Conservation (phyloP, 148 eudicot species). For the Heliamphora exappendiculata region DNA sequence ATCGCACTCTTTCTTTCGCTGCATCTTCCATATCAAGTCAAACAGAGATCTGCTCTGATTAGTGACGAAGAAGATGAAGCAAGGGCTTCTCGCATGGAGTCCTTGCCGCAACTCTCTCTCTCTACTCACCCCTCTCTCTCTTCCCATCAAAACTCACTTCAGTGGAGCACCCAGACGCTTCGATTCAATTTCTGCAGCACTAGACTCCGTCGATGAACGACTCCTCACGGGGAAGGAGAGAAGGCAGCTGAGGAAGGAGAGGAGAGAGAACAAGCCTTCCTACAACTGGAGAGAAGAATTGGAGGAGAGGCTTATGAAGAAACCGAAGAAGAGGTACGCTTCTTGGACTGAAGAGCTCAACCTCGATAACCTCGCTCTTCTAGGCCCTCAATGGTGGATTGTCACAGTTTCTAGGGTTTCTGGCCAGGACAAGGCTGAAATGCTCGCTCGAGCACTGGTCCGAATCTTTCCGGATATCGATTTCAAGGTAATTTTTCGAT, state of each 20-base stretch:
- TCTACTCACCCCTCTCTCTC: slow-evolving; percentile 8
- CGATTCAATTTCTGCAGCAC: slow-evolving; percentile 16
- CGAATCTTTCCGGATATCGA: slow-evolving; percentile 49
- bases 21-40: too few species aligned
- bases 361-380: slow-evolving; percentile 49
- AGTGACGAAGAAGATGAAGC: slow-evolving; percentile 41
- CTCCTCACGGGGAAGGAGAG: slow-evolving; percentile 58
- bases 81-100: slow-evolving; percentile 45
- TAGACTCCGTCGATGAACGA: slow-evolving; percentile 15
- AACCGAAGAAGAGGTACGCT: slow-evolving; percentile 53
- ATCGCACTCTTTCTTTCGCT: too few species aligned
- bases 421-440: slow-evolving; percentile 34
- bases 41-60: too few species aligned
- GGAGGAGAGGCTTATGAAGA: slow-evolving; percentile 60
- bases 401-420: slow-evolving; percentile 52
- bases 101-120: slow-evolving; percentile 11
- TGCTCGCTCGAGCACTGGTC: slow-evolving; percentile 43
- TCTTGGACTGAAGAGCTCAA: slow-evolving; percentile 86
- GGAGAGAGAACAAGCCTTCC: slow-evolving; percentile 53
- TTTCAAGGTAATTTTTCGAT: slow-evolving; percentile 46
- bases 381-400: slow-evolving; percentile 90
- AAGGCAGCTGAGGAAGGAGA: slow-evolving; percentile 64
- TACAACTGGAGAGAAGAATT: slow-evolving; percentile 74
- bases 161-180: neutral
- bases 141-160: slow-evolving; percentile 1